Conservation (phyloP, 1,284 basidiomycete genomes). For the Rhodotorula sp. region DNA sequence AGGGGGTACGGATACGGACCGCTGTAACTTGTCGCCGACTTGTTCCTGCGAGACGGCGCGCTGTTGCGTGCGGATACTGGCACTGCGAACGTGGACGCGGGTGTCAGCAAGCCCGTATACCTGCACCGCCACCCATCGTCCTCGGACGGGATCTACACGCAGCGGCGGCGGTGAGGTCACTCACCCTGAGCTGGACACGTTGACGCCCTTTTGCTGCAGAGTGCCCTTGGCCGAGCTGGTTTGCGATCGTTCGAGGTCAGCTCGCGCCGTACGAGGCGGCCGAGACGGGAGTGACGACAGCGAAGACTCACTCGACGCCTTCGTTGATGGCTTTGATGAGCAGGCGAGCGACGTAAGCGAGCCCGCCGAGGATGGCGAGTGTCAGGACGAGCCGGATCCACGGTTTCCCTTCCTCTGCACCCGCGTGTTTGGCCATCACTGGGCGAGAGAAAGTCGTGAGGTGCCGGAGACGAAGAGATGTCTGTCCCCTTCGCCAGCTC, state of each 20-base stretch:
- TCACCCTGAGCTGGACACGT: constrained; percentile 25
- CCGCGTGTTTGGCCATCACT: constrained; percentile 10
- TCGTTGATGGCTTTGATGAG: constrained; percentile 13
- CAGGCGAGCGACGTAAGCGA: constrained; percentile 11
- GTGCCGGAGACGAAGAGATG: no score
- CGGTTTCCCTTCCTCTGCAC: neutral
- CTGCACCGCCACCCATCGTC: neutral
- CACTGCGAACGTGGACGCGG: no score
- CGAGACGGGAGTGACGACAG: no score
- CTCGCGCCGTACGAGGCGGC: neutral
- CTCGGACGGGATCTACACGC: neutral
- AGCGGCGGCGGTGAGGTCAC: neutral
- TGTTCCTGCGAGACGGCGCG: constrained; percentile 34
- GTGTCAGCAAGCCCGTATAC: no score
- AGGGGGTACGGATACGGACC: constrained; percentile 14
- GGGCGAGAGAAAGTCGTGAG: neutral
- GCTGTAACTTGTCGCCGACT: constrained; percentile 27
- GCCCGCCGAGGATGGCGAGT: constrained; percentile 14
- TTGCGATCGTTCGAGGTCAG: neutral
- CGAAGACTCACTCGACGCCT: constrained; percentile 20
- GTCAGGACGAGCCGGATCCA: constrained; percentile 34
- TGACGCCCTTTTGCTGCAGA: constrained; percentile 28
- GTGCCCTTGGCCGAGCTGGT: constrained; percentile 17
- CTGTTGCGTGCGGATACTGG: constrained; percentile 19
- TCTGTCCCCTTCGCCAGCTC: no score